Evolutionary conservation across 202 grass and related monocot genomes (phyloP).

Genomic region (Dendrocalamus latiflorus): DNA sequence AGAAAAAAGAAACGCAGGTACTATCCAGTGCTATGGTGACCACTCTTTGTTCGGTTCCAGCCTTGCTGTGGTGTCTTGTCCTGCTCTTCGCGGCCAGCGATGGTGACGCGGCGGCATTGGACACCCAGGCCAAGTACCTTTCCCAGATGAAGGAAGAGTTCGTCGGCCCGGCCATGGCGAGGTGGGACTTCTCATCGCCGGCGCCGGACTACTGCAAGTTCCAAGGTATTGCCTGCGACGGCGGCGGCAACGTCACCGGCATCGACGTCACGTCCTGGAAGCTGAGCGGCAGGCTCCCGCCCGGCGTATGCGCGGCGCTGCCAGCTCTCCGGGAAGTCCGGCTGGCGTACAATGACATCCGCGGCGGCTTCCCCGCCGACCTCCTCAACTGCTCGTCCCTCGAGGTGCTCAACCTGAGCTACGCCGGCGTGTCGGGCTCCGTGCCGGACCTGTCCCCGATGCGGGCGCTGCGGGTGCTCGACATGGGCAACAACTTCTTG

Average conservation of each 20-base stretch:
- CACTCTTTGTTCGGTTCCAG: neutral
- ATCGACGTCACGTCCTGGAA: conserved; percentile 80
- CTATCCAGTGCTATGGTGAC: conserved; percentile 22
- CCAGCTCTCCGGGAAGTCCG: conserved; percentile 56
- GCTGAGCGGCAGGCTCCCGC: conserved; percentile 54
- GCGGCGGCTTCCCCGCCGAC: conserved; percentile 48
- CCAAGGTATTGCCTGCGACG: conserved; percentile 49
- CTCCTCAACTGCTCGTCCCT: conserved; percentile 63
- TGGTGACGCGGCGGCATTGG: neutral
- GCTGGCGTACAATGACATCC: conserved; percentile 54
- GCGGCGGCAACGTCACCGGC: conserved; percentile 24
- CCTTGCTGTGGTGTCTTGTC: neutral
- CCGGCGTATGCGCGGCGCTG: conserved; percentile 44
- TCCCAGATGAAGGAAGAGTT: conserved; percentile 62
- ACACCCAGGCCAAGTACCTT: conserved; percentile 53
- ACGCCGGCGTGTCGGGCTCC: conserved; percentile 44
- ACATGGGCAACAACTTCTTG: conserved; percentile 66
- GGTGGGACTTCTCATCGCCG: conserved; percentile 56
- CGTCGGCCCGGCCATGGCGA: conserved; percentile 52
- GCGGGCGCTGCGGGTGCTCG: conserved; percentile 36
- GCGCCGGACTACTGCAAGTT: conserved; percentile 47
- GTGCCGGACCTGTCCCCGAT: conserved; percentile 62
- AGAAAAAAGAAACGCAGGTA: neutral
- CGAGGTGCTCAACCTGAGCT: conserved; percentile 66
- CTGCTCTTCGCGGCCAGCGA: neutral